These are phyloP conservation scores for Paramicrosporidium saccamoebae DNA, from an alignment of 371 early-diverging fungal species.

Conservation along the genomic window DNA sequence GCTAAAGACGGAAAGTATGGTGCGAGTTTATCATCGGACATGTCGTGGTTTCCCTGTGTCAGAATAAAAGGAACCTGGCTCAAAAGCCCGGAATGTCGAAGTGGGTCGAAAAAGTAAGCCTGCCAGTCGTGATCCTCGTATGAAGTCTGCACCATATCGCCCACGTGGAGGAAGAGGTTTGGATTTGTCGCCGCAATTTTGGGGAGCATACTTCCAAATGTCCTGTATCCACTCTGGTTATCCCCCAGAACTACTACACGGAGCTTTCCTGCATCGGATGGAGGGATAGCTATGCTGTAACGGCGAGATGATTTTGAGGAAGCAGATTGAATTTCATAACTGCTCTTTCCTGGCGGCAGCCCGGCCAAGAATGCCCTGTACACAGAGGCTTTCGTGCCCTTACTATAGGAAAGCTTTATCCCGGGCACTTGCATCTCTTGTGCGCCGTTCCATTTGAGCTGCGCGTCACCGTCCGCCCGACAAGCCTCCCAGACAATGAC, in stretches of 20 bases:
- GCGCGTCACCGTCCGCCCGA: too few species aligned
- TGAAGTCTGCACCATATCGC: slow-evolving; percentile 4
- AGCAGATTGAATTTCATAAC: too few species aligned
- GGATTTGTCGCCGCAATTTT: slow-evolving; percentile 2
- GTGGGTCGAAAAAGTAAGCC: slow-evolving; percentile 22
- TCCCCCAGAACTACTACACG: slow-evolving; percentile 5
- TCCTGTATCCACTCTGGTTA: slow-evolving; percentile 4
- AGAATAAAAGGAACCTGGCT: slow-evolving; percentile 23
- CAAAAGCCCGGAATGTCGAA: slow-evolving; percentile 13
- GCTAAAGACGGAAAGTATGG: slow-evolving; percentile 9
- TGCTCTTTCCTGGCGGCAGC: too few species aligned
- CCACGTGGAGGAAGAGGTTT: slow-evolving; percentile 5
- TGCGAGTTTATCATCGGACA: slow-evolving; percentile 12
- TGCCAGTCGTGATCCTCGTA: slow-evolving; percentile 14
- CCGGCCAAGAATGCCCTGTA: too few species aligned
- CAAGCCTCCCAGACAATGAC: too few species aligned
- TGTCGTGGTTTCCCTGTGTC: slow-evolving; percentile 38
- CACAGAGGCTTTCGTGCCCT: too few species aligned
- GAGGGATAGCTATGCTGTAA: too few species aligned
- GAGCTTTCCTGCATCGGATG: too few species aligned
- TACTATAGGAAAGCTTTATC: too few species aligned
- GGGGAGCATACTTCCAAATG: slow-evolving; percentile 3
- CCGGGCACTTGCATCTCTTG: too few species aligned
- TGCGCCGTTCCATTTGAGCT: too few species aligned
- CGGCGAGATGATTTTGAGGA: too few species aligned